Evolutionary conservation across 805 yeast genomes (phyloP).

Genomic region (Jamesozyma rosinii): DNA sequence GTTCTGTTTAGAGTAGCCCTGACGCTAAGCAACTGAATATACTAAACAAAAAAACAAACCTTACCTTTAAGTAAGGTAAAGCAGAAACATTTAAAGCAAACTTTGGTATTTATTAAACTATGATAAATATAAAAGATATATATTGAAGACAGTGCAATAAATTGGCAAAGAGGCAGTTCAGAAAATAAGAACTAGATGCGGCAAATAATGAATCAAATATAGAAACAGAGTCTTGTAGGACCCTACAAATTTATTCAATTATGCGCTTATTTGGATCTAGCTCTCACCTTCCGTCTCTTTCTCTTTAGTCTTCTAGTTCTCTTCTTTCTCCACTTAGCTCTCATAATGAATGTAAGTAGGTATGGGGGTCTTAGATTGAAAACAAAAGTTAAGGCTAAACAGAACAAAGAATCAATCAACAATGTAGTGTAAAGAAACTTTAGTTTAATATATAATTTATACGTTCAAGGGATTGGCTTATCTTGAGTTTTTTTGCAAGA

Average conservation of each 20-base stretch:
- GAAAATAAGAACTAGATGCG: slow-evolving; percentile 1
- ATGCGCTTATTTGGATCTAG: slow-evolving; percentile 92
- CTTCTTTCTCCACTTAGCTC: slow-evolving; percentile 99
- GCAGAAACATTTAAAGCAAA: not conserved
- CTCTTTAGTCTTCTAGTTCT: slow-evolving; percentile 99
- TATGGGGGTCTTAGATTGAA: slow-evolving; percentile 1
- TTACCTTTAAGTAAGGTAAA: not conserved
- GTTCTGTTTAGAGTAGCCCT: too few species aligned
- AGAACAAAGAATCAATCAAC: not conserved
- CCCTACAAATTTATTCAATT: not conserved
- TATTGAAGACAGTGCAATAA: slow-evolving; percentile 1
- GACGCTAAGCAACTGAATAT: too few species aligned
- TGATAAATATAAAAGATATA: not conserved
- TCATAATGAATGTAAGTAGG: slow-evolving; percentile 43
- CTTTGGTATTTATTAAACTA: not conserved
- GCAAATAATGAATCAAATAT: slow-evolving; percentile 2
- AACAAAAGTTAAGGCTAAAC: not conserved
- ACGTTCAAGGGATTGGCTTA: not conserved
- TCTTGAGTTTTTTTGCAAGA: not conserved
- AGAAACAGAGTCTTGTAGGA: not conserved
- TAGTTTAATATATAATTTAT: not conserved
- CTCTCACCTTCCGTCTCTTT: slow-evolving; percentile 99
- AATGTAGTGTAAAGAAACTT: not conserved
- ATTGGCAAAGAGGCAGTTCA: not conserved
- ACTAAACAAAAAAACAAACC: not conserved